These are phyloP conservation scores for Blastobotrys chiropterorum DNA, from an alignment of 805 yeast species.

Conservation along the genomic window DNA sequence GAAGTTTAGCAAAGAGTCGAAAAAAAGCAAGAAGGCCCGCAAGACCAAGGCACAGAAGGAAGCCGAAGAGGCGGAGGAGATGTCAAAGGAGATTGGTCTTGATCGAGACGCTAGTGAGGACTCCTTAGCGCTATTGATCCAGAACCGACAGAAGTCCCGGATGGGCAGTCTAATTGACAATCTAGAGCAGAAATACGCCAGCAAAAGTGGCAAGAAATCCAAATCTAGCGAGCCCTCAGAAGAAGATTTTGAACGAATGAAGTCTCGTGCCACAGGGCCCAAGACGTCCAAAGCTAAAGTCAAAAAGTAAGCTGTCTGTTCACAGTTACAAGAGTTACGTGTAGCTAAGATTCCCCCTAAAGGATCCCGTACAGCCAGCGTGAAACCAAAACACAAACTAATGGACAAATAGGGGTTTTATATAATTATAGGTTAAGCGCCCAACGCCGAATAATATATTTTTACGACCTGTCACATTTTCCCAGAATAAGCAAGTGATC, in stretches of 20 bases:
- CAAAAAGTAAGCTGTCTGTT: neutral
- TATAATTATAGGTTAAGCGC: too few relatives aligned
- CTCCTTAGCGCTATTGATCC: slow-evolving; percentile 34
- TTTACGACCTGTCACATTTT: neutral
- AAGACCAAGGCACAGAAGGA: slow-evolving; percentile 35
- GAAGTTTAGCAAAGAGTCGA: slow-evolving; percentile 43
- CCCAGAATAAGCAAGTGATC: neutral
- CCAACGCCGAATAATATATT: too few relatives aligned
- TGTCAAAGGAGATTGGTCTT: slow-evolving; percentile 46
- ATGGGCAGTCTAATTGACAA: slow-evolving; percentile 22
- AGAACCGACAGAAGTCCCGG: slow-evolving; percentile 25
- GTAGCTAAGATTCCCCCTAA: neutral
- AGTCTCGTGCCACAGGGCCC: neutral
- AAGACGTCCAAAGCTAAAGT: neutral
- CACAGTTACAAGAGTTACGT: neutral
- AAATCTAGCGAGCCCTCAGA: slow-evolving; percentile 1
- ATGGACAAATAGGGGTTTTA: too few relatives aligned
- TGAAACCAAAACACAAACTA: neutral
- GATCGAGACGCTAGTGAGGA: slow-evolving; percentile 34
- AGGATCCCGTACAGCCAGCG: too few relatives aligned
- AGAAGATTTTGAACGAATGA: slow-evolving; percentile 5
- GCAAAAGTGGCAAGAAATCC: slow-evolving; percentile 5
- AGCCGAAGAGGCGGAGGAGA: slow-evolving; percentile 50
- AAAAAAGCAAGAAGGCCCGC: slow-evolving; percentile 37
- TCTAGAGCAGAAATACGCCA: slow-evolving; percentile 31